Conservation (phyloP, 352 stramenopile genomes). For the Phytopythium cucurbitacearum region DNA sequence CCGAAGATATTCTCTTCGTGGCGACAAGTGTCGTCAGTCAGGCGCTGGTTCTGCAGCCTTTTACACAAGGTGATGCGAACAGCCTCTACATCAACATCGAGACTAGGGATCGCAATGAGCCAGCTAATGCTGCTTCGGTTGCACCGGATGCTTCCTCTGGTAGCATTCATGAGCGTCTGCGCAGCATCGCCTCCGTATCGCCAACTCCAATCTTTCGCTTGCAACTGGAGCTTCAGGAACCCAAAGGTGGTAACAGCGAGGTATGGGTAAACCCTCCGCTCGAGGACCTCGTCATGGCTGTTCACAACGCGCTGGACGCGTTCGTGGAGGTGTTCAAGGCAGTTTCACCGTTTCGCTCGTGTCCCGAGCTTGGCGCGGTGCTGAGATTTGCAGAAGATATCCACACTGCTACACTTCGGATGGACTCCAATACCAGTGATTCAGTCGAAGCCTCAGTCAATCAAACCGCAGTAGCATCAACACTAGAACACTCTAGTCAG, state of each 20-base stretch:
- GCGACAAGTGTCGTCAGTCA: conserved; percentile 14
- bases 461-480: background rate
- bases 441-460: too few species aligned
- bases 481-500: background rate
- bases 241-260: background rate
- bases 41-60: conserved; percentile 17
- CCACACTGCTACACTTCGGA: background rate
- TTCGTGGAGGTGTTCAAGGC: conserved; percentile 4
- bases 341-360: background rate
- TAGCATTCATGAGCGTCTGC: background rate
- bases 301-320: background rate
- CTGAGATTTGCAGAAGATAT: conserved; percentile 1
- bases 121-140: background rate
- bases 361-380: background rate
- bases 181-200: background rate
- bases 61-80: background rate
- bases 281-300: background rate
- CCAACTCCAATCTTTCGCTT: conserved; percentile 16
- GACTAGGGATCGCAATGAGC: too few species aligned
- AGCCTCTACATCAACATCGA: too few species aligned
- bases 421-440: background rate
- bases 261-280: background rate
- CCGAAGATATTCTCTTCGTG: conserved; percentile 24
- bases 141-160: background rate
- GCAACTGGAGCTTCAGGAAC: conserved; percentile 8